These are phyloP conservation scores for Benincasa hispida DNA, from an alignment of 306 rosid genomes.

Conservation along the genomic window DNA sequence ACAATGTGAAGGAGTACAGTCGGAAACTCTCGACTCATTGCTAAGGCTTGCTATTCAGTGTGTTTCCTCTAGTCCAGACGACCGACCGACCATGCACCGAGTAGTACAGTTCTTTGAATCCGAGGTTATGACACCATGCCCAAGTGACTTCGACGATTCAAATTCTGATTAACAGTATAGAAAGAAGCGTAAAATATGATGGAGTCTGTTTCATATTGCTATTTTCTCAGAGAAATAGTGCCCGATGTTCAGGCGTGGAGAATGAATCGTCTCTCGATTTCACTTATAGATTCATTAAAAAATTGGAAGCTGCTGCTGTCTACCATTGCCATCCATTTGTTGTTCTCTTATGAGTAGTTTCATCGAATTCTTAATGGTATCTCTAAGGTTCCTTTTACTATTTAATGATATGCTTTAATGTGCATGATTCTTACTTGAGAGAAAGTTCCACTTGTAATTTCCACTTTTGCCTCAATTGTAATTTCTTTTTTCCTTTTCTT, in stretches of 20 bases:
- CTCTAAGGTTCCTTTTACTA: neutral
- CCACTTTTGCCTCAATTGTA: constrained; percentile 4
- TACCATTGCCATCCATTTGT: neutral
- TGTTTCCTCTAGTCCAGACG: constrained; percentile 83
- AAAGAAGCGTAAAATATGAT: neutral
- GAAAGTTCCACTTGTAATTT: constrained; percentile 7
- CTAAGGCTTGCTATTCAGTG: constrained; percentile 75
- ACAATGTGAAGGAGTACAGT: constrained; percentile 73
- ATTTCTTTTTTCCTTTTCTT: neutral
- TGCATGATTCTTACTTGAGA: constrained; percentile 2
- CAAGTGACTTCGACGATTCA: constrained; percentile 88
- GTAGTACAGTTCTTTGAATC: constrained; percentile 91
- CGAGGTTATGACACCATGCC: constrained; percentile 95
- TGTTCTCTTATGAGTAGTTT: neutral
- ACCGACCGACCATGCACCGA: constrained; percentile 94
- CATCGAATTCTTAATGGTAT: neutral
- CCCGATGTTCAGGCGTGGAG: neutral
- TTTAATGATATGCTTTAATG: neutral
- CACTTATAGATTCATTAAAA: neutral
- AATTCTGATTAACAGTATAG: constrained; percentile 42
- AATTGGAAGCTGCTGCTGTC: constrained; percentile 1
- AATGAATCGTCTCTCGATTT: neutral
- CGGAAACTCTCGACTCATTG: constrained; percentile 85
- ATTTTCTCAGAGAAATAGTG: neutral
- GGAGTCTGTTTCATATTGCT: neutral